A percentile compares a stretch with the other conserved stretches of the same genome.
These are phyloP conservation scores for Rhododendron williamsianum DNA, from an alignment of 148 eudicot species.

Conservation along the genomic window DNA sequence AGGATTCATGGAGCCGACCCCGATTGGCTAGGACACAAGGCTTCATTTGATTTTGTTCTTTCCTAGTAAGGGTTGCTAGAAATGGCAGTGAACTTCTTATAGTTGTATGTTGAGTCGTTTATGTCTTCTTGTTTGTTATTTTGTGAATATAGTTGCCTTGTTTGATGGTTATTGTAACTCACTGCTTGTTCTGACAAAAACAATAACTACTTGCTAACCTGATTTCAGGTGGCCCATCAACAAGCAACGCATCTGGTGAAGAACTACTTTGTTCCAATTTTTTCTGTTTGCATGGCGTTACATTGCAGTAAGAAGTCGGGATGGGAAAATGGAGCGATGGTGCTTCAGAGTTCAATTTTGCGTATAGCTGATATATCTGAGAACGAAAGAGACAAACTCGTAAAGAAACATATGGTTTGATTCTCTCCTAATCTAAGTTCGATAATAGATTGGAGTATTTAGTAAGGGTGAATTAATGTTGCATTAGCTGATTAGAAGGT, in stretches of 20 bases:
- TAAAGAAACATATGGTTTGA: constrained; percentile 82
- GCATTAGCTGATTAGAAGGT: constrained; percentile 1
- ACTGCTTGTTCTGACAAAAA: neutral
- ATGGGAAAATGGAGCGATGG: constrained; percentile 61
- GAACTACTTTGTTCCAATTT: constrained; percentile 71
- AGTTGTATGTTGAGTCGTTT: neutral
- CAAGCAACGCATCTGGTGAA: constrained; percentile 48
- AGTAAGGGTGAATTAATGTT: neutral
- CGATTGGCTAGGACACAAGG: neutral
- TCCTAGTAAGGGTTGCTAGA: neutral
- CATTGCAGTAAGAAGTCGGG: constrained; percentile 73
- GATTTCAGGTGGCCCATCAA: constrained; percentile 61
- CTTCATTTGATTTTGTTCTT: neutral
- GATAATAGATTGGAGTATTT: neutral
- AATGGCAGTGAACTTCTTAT: neutral
- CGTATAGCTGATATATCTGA: constrained; percentile 67
- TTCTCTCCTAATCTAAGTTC: neutral
- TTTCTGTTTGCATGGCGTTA: constrained; percentile 84
- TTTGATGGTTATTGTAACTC: neutral
- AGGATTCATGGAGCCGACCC: neutral
- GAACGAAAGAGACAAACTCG: constrained; percentile 80
- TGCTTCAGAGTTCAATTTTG: constrained; percentile 64
- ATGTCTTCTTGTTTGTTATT: neutral
- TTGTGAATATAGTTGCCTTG: neutral
- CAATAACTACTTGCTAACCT: constrained; percentile 17